These are phyloP conservation scores for Candida sanyaensis DNA, from an alignment of 1,139 yeast species.

Conservation along the genomic window DNA sequence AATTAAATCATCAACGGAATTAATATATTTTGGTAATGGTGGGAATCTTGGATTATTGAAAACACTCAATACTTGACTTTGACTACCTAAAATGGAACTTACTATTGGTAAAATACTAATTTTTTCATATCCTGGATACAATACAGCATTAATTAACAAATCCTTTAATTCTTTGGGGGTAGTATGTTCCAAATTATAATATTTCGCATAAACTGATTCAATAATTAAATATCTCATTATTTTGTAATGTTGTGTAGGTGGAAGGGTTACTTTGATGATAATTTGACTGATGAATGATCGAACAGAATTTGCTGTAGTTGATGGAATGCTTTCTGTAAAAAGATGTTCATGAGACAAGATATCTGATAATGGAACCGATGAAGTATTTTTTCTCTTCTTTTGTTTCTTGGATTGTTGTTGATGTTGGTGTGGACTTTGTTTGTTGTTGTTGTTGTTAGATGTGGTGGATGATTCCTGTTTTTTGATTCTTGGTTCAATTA, in stretches of 20 bases:
- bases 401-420: conserved; percentile 20
- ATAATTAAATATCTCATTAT: conserved; percentile 59
- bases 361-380: conserved; percentile 62
- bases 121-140: conserved; percentile 66
- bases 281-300: conserved; percentile 52
- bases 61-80: conserved; percentile 47
- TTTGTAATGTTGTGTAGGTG: conserved; percentile 64
- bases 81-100: conserved; percentile 46
- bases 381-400: conserved; percentile 45
- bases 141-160: conserved; percentile 53
- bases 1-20: conserved; percentile 19
- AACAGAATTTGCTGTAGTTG: conserved; percentile 35
- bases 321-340: conserved; percentile 48
- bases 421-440: background rate
- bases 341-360: conserved; percentile 66
- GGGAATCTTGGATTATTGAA: conserved; percentile 82
- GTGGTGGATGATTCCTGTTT: background rate
- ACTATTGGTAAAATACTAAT: conserved; percentile 74
- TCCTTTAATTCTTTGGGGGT: conserved; percentile 34
- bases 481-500: conserved; percentile 42
- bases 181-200: conserved; percentile 24
- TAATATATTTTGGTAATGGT: conserved; percentile 46
- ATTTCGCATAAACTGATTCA: conserved; percentile 41
- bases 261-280: conserved; percentile 52
- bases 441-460: background rate